Conservation (phyloP, 805 yeast species). For the Pichia gijzeniarum region DNA sequence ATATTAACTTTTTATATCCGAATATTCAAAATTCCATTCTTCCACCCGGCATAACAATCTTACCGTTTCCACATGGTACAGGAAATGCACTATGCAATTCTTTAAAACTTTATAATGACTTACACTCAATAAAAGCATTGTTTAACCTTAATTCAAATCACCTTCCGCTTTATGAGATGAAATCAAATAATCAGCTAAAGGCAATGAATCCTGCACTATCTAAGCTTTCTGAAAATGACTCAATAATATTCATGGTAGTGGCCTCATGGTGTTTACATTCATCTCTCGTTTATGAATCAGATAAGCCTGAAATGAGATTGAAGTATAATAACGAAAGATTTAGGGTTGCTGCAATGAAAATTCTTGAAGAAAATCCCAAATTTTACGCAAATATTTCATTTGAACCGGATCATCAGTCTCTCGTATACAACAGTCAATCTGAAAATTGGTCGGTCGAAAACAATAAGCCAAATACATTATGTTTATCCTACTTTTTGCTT, state of each 20-base stretch:
- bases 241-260: constrained; percentile 47
- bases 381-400: constrained; percentile 37
- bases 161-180: constrained; percentile 1
- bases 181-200: not conserved
- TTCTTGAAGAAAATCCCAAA: constrained; percentile 43
- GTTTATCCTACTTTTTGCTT: constrained; percentile 52
- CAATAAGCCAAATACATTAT: not conserved
- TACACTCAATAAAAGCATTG: constrained; percentile 32
- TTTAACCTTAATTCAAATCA: constrained; percentile 19
- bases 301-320: constrained; percentile 53
- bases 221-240: constrained; percentile 9
- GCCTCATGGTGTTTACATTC: constrained; percentile 86
- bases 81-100: constrained; percentile 80
- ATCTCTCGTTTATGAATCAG: constrained; percentile 73
- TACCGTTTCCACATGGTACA: constrained; percentile 69
- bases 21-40: not conserved
- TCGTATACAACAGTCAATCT: constrained; percentile 11
- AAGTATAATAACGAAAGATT: constrained; percentile 62
- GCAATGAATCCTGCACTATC: not conserved
- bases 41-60: constrained; percentile 18
- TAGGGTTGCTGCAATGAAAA: constrained; percentile 54
- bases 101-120: constrained; percentile 34
- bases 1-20: constrained; percentile 42
- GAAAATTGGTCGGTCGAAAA: not conserved
- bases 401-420: not conserved